Evolutionary conservation across 176 grass and related monocot species (phyloP).

Genomic region (Ampelocalamus luodianensis): DNA sequence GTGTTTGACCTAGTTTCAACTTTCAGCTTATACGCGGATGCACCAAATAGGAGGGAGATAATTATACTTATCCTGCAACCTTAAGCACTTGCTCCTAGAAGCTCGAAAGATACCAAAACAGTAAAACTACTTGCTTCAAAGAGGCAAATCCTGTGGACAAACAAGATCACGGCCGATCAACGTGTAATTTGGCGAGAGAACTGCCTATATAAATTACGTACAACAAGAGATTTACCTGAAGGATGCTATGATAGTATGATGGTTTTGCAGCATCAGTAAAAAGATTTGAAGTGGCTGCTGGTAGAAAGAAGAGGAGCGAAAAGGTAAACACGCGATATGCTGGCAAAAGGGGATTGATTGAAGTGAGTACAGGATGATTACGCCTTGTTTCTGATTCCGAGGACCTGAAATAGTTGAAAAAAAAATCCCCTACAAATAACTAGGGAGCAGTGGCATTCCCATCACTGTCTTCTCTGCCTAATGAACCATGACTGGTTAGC

Average conservation of each 20-base stretch:
- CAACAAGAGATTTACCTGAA: neutral
- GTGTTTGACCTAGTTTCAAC: neutral
- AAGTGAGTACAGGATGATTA: conserved; percentile 12
- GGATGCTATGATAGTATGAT: neutral
- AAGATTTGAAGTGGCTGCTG: neutral
- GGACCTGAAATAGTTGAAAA: neutral
- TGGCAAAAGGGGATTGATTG: conserved; percentile 36
- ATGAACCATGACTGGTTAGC: too few species aligned
- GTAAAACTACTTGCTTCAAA: neutral
- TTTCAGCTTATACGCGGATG: neutral
- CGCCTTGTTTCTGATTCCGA: neutral
- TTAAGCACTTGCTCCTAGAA: too few species aligned
- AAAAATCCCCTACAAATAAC: neutral
- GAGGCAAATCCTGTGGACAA: neutral
- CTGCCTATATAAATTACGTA: neutral
- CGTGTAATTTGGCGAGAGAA: neutral
- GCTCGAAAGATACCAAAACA: neutral
- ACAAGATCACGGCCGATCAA: neutral
- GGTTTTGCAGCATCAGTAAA: neutral
- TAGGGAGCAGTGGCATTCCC: neutral
- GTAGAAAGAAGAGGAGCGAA: conserved; percentile 1
- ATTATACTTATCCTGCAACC: neutral
- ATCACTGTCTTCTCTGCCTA: neutral
- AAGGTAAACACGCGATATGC: neutral
- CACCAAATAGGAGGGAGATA: neutral